Evolutionary conservation across 805 yeast species (phyloP), one percentile per base, ranked within the genome.

Genomic region (Metschnikowia peoriensis): DNA sequence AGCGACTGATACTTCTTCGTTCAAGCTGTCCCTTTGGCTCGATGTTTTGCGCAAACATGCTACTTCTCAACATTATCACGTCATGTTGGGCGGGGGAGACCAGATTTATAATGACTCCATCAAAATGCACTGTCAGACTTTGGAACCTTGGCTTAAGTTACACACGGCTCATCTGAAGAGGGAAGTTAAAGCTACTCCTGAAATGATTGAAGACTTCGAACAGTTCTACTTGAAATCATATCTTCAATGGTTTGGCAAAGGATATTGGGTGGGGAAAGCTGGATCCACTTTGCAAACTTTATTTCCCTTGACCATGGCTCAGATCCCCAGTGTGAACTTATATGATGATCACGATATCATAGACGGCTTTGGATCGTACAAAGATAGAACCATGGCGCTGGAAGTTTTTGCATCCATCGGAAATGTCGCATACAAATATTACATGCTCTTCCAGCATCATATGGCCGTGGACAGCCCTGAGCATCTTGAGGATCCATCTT

Each of bases 81-180:
- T 90, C 5, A 92, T 93, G 96, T 74, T 94, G 29, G 98, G 98
- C 29, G 98, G 98, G 48, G 99, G 99, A 34, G 99, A 93, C 70
- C 99, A 93, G 71, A 79, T 93, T 47, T 93, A 93, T 67, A 84
- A 92, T 48, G 99, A 93, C 69, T 77, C 89, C 1, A 83, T 93
- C 59, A 88, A 86, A 66, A 58, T 77, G 17, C 75, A 81, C 17
- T 82, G 86, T 14, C 63, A 77, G 45, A 69, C 74, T 32, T 81
- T 88, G 59, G 66, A 77, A 54, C 66, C 80, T 32, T 91, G 97
- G 97, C 66, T 82, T 29, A 64, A 74, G 29, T 83, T 82, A 55
- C 77, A 73, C 51, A 80, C 77, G 53, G 70, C 83, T 9, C 62
- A 72, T 32, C 71, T 74, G 57, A 85, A 82, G 58, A 47, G 58